A percentile compares a stretch with the other conserved stretches of the same genome.
Evolutionary conservation across 176 grass and related monocot species (phyloP).

Genomic region (Juncus effusus): DNA sequence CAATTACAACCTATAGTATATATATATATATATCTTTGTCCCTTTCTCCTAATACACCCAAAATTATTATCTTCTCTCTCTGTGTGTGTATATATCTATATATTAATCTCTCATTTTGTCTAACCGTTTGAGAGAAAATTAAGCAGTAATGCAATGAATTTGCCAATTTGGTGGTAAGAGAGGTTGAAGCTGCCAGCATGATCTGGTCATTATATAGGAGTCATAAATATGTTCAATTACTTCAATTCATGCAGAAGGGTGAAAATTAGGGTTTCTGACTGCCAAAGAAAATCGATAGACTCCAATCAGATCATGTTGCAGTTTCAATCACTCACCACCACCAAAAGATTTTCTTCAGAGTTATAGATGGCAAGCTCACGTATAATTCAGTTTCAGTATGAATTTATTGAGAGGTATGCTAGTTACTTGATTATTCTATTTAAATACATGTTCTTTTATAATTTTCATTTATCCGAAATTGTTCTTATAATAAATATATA

Average conservation of each 20-base stretch:
- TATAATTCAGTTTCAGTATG: no score
- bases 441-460: neutral
- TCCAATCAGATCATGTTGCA: conserved; percentile 61
- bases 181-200: conserved; percentile 87
- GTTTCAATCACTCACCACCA: conserved; percentile 67
- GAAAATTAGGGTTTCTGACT: neutral
- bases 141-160: neutral
- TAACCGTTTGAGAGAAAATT: neutral
- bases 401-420: conserved; percentile 9
- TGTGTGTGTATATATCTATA: neutral
- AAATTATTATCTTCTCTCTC: conserved; percentile 9
- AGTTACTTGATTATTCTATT: conserved; percentile 8
- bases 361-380: no score
- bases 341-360: conserved; percentile 29
- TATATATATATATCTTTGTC: conserved; percentile 35
- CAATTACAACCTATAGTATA: conserved; percentile 20
- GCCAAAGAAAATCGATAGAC: conserved; percentile 1
- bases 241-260: neutral
- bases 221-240: neutral
- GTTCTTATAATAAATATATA: no score
- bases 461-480: neutral
- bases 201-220: conserved; percentile 31
- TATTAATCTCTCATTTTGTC: neutral
- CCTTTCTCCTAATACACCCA: conserved; percentile 19
- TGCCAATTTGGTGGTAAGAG: conserved; percentile 29